Base-by-base conservation (phyloP, 257 asterid species). In the Schizonepeta tenuifolia region DNA sequence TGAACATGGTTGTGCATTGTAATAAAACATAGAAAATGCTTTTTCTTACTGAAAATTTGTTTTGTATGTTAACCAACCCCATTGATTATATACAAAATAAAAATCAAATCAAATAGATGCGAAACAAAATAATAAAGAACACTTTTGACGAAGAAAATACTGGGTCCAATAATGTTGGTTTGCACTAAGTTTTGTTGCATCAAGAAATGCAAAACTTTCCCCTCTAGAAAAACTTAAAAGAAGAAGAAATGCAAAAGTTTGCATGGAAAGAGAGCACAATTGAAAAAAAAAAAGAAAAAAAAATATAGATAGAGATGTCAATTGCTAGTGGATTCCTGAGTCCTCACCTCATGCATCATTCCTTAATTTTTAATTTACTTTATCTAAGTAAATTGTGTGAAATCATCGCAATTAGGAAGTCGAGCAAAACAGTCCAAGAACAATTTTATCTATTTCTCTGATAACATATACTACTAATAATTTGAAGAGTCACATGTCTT, bases 401-500 rank as follows among this genome's bases (percentile, higher is more conserved):
- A 33, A 4, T 68, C 57, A 20, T 38, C 3, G 20, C 13, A 54
- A 7, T 36, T 54, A 11, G 13, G 12, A 49, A 26, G 5, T 46
- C 40, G 18, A 68, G n/a, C 3, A 47, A 66, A 28, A 67, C 9
- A 8, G 28, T 55, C 63, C 41, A 67, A 33, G 17, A 50, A 49
- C 46, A 7, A 15, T 15, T 15, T 26, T 18, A 22, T 47, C 9
- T n/a, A 38, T 50, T 7, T 1, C 24, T 53, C 1, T 4, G 1
- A 55, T 2, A 41, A 22, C 20, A 24, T 61, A 13, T 20, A 49
- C 1, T 24, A 24, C 1, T 24, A n/a, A 63, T 54, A 36, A 43
- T 44, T 46, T 24, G 15, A 8, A 49, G 65, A 47, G 57, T 60
- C 72, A 64, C 63, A 55, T 53, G 64, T 46, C 33, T 8, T 43